Conservation (phyloP, 805 yeast genomes). For the Candida gorgasii region DNA sequence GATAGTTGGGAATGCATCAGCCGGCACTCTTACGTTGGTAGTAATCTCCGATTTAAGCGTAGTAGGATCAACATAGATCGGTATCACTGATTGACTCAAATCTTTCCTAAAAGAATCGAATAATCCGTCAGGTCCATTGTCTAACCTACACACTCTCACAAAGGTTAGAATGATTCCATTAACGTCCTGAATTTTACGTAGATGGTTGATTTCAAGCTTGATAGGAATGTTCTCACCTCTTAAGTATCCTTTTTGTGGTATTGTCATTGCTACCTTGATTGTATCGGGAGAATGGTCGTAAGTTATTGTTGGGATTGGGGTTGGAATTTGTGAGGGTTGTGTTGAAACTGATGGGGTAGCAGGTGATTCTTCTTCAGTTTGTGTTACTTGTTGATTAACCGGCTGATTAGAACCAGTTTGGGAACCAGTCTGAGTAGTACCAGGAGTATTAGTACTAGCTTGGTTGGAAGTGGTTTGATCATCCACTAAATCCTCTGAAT, state of each 20-base stretch:
- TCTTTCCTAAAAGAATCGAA: constrained; percentile 81
- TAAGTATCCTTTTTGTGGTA: constrained; percentile 65
- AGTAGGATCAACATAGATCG: constrained; percentile 73
- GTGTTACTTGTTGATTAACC: not conserved
- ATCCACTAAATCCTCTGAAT: constrained; percentile 31
- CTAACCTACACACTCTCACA: constrained; percentile 72
- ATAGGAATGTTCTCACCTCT: constrained; percentile 82
- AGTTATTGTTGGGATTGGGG: constrained; percentile 9
- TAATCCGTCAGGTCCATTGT: constrained; percentile 57
- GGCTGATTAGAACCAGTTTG: too few relatives aligned
- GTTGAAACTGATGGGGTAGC: constrained; percentile 8
- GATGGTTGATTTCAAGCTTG: constrained; percentile 64
- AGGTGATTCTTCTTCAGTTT: not conserved
- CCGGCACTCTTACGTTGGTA: constrained; percentile 70
- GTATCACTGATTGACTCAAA: constrained; percentile 71
- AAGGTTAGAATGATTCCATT: constrained; percentile 78
- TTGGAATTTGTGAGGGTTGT: constrained; percentile 10
- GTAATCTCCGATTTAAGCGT: constrained; percentile 57
- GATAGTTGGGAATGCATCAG: constrained; percentile 85
- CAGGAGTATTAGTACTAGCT: too few relatives aligned
- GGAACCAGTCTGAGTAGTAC: too few relatives aligned
- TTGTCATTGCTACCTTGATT: constrained; percentile 38
- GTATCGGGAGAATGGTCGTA: constrained; percentile 22
- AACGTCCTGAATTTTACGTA: constrained; percentile 65
- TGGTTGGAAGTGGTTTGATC: not conserved